Evolutionary conservation across 306 rosid genomes (phyloP).

Genomic region (Carpinus fangiana): DNA sequence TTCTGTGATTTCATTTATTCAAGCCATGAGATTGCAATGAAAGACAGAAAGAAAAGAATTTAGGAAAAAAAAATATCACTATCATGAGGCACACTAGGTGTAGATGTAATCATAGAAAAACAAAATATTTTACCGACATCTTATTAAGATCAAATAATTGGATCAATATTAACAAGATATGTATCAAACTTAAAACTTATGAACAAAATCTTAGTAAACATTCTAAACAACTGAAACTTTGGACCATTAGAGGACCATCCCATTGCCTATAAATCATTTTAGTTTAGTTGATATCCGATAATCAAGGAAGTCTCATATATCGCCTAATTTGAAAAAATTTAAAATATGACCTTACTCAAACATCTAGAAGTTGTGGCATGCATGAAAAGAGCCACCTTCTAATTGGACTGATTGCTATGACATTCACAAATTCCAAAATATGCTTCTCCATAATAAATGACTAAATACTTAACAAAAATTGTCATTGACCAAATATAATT

Average conservation of each 20-base stretch:
- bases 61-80: neutral
- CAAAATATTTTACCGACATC: neutral
- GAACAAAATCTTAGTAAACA: neutral
- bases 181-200: neutral
- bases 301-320: neutral
- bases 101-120: neutral
- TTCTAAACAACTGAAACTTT: neutral
- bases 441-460: slow-evolving; percentile 5
- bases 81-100: slow-evolving; percentile 16
- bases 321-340: neutral
- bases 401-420: neutral
- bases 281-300: neutral
- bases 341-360: neutral
- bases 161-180: neutral
- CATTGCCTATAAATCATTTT: slow-evolving; percentile 8
- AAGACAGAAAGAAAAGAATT: slow-evolving; percentile 12
- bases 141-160: neutral
- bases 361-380: neutral
- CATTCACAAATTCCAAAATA: neutral
- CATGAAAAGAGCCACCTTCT: neutral
- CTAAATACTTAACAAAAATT: neutral
- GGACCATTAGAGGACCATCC: neutral
- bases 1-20: slow-evolving; percentile 50
- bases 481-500: neutral
- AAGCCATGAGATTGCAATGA: slow-evolving; percentile 15